These are phyloP conservation scores for Blastobotrys illinoisensis DNA, from an alignment of 1,139 yeast genomes.

Conservation along the genomic window DNA sequence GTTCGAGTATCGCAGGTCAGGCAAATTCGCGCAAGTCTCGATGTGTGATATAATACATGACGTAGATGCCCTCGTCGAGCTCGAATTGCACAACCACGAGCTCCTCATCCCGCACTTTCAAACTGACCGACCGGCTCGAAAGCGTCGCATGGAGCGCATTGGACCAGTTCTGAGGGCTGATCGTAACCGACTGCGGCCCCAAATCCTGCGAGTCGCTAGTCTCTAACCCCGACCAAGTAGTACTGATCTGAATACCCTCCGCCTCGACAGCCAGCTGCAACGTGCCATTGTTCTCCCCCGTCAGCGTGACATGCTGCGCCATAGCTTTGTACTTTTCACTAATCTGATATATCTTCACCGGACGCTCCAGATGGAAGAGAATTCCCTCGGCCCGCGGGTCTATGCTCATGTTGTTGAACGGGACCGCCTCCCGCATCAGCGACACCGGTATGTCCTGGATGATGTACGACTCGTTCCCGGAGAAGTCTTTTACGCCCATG, in stretches of 20 bases:
- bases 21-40: conserved; percentile 8
- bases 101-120: conserved; percentile 31
- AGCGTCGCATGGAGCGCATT: conserved; percentile 28
- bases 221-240: background rate
- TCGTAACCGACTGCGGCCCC: conserved; percentile 17
- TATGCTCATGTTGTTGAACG: background rate
- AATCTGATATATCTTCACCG: conserved; percentile 16
- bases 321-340: conserved; percentile 18
- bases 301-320: conserved; percentile 4
- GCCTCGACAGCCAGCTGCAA: conserved; percentile 4
- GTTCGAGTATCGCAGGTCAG: too few species aligned
- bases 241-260: background rate
- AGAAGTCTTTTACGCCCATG: background rate
- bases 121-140: conserved; percentile 27
- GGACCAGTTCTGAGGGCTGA: conserved; percentile 33
- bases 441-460: background rate
- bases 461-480: background rate
- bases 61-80: conserved; percentile 13
- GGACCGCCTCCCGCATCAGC: background rate
- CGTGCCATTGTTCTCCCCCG: conserved; percentile 1
- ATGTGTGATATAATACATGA: conserved; percentile 13
- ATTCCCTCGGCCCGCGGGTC: conserved; percentile 12
- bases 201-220: background rate
- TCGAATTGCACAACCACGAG: conserved; percentile 33
- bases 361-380: conserved; percentile 18